phyloP scores from a whole-genome alignment of 169 alveolate genomes.

The Besnoitia besnoiti region DNA sequence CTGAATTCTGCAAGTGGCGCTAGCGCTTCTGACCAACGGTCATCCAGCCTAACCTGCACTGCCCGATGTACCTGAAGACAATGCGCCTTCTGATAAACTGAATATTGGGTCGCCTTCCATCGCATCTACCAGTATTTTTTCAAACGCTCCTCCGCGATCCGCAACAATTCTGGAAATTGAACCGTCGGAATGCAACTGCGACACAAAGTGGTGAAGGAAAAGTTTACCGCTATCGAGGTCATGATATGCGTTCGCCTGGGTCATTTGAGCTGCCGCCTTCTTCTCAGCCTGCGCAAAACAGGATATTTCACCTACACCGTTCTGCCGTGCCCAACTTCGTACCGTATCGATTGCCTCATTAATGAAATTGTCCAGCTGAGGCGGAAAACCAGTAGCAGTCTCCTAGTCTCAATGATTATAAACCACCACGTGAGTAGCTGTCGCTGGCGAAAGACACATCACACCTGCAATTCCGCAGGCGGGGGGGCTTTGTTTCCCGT shows the following conservation, averaged over 20 bases:
- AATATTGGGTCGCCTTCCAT: too few species aligned
- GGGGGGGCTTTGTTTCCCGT: not conserved
- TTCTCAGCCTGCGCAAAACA: slow-evolving; percentile 2
- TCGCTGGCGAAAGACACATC: too few species aligned
- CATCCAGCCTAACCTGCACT: slow-evolving; percentile 1
- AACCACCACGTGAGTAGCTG: too few species aligned
- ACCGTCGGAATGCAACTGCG: not conserved
- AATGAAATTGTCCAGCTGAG: not conserved
- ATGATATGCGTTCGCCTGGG: not conserved
- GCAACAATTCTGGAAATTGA: not conserved
- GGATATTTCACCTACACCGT: not conserved
- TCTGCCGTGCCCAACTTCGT: too few species aligned
- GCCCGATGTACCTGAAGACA: slow-evolving; percentile 20
- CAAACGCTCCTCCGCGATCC: slow-evolving; percentile 11
- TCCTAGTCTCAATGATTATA: too few species aligned
- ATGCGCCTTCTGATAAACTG: too few species aligned
- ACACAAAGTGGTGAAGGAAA: not conserved
- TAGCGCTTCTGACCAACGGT: not conserved
- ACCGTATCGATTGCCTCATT: not conserved
- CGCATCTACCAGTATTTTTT: slow-evolving; percentile 33
- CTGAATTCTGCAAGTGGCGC: not conserved
- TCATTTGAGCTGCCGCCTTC: slow-evolving; percentile 16
- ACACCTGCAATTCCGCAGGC: not conserved
- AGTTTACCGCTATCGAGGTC: slow-evolving; percentile 2
- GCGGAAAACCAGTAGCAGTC: slow-evolving; percentile 5